Conservation (phyloP, 2,329 filamentous ascomycete genomes). For the Pezicula radicicola region DNA sequence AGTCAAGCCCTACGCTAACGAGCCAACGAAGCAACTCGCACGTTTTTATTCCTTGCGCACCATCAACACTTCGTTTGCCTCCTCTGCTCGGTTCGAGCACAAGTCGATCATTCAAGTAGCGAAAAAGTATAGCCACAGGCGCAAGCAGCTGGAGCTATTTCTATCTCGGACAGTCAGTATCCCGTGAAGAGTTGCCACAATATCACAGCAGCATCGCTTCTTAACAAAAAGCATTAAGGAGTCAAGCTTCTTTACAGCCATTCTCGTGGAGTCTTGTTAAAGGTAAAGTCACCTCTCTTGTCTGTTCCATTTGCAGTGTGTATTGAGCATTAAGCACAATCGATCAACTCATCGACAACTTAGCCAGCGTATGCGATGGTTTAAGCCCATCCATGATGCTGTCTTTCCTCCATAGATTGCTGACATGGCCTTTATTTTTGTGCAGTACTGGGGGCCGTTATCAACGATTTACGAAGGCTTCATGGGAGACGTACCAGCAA, state of each 20-base stretch:
- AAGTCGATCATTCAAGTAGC: neutral
- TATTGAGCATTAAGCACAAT: too few relatives aligned
- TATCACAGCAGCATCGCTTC: neutral
- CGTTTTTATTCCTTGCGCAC: neutral
- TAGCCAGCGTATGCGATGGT: neutral
- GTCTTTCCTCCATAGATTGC: conserved; percentile 5
- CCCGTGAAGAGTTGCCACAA: neutral
- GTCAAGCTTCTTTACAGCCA: neutral
- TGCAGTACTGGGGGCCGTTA: conserved; percentile 15
- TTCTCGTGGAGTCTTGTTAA: neutral
- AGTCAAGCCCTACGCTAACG: too few relatives aligned
- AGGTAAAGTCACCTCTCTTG: neutral
- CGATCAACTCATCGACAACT: too few relatives aligned
- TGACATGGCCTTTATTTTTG: conserved; percentile 16
- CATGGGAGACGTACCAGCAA: conserved; percentile 19
- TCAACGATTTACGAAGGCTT: conserved; percentile 11
- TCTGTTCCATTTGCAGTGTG: too few relatives aligned
- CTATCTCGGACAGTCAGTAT: neutral
- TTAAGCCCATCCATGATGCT: neutral
- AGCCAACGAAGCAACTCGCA: too few relatives aligned
- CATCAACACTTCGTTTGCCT: neutral
- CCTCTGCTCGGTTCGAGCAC: neutral
- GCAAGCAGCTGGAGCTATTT: conserved; percentile 1
- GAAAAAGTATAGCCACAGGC: neutral
- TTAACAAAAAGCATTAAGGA: neutral